These are phyloP conservation scores for Clitoria ternatea DNA, from an alignment of 306 rosid species.

Conservation along the genomic window DNA sequence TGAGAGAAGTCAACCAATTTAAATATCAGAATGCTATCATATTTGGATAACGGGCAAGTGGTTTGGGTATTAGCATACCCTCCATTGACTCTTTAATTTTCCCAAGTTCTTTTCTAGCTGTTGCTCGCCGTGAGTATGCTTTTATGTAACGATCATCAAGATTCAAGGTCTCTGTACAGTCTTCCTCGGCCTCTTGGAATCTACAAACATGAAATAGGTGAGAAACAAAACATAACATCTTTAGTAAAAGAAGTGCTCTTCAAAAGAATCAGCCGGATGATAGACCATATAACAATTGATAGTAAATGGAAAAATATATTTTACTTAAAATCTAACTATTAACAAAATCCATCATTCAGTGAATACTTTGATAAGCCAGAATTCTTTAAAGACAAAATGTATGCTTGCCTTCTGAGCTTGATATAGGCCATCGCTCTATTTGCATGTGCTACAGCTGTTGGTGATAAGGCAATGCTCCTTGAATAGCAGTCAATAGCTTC, in stretches of 20 bases:
- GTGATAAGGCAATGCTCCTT: constrained; percentile 85
- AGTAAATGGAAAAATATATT: background rate
- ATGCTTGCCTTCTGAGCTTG: constrained; percentile 69
- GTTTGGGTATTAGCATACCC: constrained; percentile 44
- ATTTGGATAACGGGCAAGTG: constrained; percentile 3
- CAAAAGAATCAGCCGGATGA: constrained; percentile 17
- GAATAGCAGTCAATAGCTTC: constrained; percentile 93
- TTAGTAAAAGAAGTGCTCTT: background rate
- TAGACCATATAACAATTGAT: background rate
- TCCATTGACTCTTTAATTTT: constrained; percentile 77
- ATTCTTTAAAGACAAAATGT: constrained; percentile 9
- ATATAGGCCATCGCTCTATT: constrained; percentile 95
- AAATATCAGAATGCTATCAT: constrained; percentile 8
- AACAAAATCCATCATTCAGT: background rate
- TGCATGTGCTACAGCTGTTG: constrained; percentile 93
- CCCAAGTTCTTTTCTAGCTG: constrained; percentile 87
- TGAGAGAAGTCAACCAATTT: constrained; percentile 31
- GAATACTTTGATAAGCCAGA: background rate
- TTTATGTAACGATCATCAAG: constrained; percentile 92
- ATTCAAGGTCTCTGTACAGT: constrained; percentile 92
- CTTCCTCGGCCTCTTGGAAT: constrained; percentile 86
- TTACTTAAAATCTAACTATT: background rate
- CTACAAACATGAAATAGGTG: constrained; percentile 40
- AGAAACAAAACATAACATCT: background rate
- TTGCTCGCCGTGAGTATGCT: constrained; percentile 90